Percentiles rank a stretch among this genome's conserved stretches.
These are phyloP conservation scores for Aspergillus japonicus DNA, from an alignment of 2,329 filamentous ascomycete species.

Conservation along the genomic window DNA sequence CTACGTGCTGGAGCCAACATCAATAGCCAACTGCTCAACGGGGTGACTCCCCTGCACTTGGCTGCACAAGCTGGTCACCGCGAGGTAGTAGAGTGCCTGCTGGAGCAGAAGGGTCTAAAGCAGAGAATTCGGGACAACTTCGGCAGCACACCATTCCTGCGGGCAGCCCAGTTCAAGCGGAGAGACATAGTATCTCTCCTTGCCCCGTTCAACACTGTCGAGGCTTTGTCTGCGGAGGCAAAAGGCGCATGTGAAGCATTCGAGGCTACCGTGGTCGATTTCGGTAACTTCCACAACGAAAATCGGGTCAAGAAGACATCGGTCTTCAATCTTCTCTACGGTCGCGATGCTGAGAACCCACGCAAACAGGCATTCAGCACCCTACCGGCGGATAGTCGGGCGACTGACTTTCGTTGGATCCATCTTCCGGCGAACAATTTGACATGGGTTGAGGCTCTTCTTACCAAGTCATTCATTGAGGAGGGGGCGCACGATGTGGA, in stretches of 20 bases:
- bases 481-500: conserved; percentile 62
- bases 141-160: conserved; percentile 42
- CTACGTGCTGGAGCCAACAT: conserved; percentile 38
- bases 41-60: conserved; percentile 41
- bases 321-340: conserved; percentile 55
- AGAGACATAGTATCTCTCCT: conserved; percentile 38
- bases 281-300: conserved; percentile 46
- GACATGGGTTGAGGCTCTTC: conserved; percentile 62
- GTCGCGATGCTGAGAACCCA: conserved; percentile 46
- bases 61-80: conserved; percentile 41
- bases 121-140: conserved; percentile 38
- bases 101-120: conserved; percentile 34
- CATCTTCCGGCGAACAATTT: conserved; percentile 55
- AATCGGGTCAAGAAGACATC: conserved; percentile 50
- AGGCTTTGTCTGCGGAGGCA: conserved; percentile 40
- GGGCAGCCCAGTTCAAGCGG: conserved; percentile 41
- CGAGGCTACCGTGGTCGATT: conserved; percentile 55
- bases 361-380: conserved; percentile 50
- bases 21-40: conserved; percentile 41
- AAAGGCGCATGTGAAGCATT: conserved; percentile 50
- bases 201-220: conserved; percentile 39
- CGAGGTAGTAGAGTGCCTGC: conserved; percentile 36
- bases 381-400: conserved; percentile 47
- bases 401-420: conserved; percentile 54
- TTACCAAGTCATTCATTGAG: conserved; percentile 66